Conservation (phyloP, 2,329 filamentous ascomycete genomes). For the Colletotrichum noveboracense region DNA sequence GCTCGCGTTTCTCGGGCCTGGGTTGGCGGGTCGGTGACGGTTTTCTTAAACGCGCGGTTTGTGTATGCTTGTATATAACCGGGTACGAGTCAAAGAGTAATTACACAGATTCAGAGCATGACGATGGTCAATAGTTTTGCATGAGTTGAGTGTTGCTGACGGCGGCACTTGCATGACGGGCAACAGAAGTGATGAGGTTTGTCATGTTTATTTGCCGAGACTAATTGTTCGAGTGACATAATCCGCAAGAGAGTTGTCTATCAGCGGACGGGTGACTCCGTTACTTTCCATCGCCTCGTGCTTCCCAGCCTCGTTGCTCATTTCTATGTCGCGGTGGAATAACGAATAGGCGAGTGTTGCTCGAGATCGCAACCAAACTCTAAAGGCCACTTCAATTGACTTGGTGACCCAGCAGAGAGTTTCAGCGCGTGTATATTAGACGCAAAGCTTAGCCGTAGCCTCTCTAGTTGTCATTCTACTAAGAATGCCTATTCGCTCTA, state of each 20-base stretch:
- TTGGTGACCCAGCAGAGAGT: neutral
- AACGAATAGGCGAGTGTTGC: neutral
- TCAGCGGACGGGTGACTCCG: neutral
- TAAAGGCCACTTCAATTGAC: fast-evolving
- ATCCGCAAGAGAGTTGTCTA: neutral
- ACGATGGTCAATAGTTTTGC: neutral
- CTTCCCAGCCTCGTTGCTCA: neutral
- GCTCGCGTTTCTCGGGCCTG: neutral
- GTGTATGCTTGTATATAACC: slow-evolving; percentile 19
- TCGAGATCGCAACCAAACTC: neutral
- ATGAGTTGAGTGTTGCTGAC: neutral
- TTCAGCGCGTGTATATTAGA: neutral
- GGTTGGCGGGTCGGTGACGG: neutral
- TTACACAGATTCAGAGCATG: slow-evolving; percentile 10
- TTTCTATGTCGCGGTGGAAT: fast-evolving
- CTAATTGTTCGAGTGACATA: neutral
- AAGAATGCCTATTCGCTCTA: neutral
- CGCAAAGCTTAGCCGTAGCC: neutral
- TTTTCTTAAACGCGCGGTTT: neutral
- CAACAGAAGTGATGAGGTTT: neutral
- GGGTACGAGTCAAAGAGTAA: slow-evolving; percentile 11
- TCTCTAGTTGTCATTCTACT: neutral
- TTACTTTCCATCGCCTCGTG: neutral
- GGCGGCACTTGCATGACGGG: neutral
- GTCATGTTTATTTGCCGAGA: neutral